A percentile compares a stretch with the other conserved stretches of the same genome.
These are phyloP conservation scores for Apiospora sp. DNA, from an alignment of 2,329 filamentous ascomycete genomes.

Conservation along the genomic window DNA sequence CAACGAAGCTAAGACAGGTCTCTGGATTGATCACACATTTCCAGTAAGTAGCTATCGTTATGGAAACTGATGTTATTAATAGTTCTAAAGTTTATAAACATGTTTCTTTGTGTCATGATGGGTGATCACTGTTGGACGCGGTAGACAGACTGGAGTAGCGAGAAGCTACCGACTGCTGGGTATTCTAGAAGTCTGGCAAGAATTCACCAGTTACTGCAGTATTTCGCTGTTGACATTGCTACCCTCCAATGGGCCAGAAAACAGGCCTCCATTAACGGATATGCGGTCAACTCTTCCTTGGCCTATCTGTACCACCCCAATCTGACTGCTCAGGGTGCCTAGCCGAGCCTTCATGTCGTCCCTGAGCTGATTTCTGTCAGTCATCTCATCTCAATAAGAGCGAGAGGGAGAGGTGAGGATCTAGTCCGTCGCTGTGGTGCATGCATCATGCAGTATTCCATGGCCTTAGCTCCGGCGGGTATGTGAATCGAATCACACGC, in stretches of 20 bases:
- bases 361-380: neutral
- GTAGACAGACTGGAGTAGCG: neutral
- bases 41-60: neutral
- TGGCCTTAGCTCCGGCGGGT: conserved; percentile 17
- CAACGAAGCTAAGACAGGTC: conserved; percentile 8
- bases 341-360: conserved; percentile 11
- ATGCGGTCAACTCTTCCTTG: neutral
- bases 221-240: neutral
- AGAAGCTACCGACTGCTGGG: neutral
- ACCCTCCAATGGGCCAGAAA: neutral
- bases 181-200: conserved; percentile 9
- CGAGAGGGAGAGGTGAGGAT: conserved; percentile 6
- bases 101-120: neutral
- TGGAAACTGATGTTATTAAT: conserved; percentile 8
- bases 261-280: neutral
- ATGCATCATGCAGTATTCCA: conserved; percentile 10
- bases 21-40: neutral
- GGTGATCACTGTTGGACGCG: neutral
- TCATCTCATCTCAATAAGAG: neutral
- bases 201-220: neutral
- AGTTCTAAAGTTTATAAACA: neutral
- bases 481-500: conserved; percentile 20
- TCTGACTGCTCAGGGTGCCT: neutral
- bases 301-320: neutral
- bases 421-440: conserved; percentile 9